Conservation (phyloP, 176 grass and related monocot genomes). For the Tillandsia leiboldiana region DNA sequence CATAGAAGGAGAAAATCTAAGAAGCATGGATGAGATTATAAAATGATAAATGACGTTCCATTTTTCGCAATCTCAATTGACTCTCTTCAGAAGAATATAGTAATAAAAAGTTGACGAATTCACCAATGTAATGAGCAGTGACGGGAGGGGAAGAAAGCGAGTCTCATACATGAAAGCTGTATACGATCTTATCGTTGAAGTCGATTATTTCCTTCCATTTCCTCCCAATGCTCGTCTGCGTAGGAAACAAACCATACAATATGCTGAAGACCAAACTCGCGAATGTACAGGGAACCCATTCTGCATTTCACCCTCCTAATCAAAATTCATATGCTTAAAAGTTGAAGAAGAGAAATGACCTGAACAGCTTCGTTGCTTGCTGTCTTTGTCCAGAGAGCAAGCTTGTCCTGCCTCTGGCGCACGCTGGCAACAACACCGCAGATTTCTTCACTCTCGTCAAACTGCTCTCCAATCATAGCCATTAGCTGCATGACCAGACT, state of each 20-base stretch:
- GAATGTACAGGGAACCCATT: not conserved
- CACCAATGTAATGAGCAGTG: not conserved
- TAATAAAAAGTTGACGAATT: not conserved
- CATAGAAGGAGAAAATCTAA: not conserved
- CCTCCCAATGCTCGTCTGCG: constrained; percentile 86
- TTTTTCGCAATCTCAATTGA: not conserved
- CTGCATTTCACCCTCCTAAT: not conserved
- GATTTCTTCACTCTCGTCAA: constrained; percentile 90
- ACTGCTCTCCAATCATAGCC: constrained; percentile 95
- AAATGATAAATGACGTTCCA: not conserved
- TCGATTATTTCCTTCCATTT: constrained; percentile 98
- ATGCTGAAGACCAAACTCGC: not conserved
- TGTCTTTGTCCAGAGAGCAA: constrained; percentile 86
- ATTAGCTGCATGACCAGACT: constrained; percentile 51
- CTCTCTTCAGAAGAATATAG: not conserved
- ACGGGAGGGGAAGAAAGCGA: constrained; percentile 14
- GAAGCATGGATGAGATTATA: not conserved
- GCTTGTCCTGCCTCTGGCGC: constrained; percentile 74
- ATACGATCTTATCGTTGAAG: constrained; percentile 83
- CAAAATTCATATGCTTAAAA: not conserved
- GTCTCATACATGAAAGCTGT: constrained; percentile 78
- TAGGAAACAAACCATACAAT: constrained; percentile 7
- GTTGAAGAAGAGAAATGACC: constrained; percentile 36
- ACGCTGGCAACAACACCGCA: constrained; percentile 96
- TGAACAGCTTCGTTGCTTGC: constrained; percentile 99